Conservation (phyloP, 257 asterid genomes). For the Lantana camara region DNA sequence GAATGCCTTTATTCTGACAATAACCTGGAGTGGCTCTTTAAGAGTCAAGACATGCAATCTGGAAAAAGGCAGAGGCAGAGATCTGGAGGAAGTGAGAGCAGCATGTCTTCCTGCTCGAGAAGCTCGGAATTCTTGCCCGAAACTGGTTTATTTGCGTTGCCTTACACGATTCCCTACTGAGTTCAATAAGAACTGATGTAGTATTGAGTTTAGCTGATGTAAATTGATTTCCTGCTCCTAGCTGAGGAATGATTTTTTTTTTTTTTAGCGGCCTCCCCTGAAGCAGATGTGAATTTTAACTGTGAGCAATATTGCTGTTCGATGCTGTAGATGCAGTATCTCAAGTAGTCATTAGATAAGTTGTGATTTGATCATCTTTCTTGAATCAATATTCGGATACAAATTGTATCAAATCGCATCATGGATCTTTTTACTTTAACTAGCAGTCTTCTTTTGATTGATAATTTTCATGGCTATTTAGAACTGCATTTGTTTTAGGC, state of each 20-base stretch:
- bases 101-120: conserved; percentile 29
- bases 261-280: conserved; percentile 21
- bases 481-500: too few species aligned
- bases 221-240: neutral
- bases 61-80: conserved; percentile 33
- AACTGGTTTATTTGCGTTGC: conserved; percentile 48
- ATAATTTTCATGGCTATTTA: too few species aligned
- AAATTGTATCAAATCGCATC: too few species aligned
- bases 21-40: conserved; percentile 58
- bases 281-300: neutral
- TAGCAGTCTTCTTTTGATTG: too few species aligned
- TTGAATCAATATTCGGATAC: too few species aligned
- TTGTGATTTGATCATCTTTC: too few species aligned
- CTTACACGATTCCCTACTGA: conserved; percentile 64
- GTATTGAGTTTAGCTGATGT: neutral
- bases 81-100: conserved; percentile 14
- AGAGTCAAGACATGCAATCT: conserved; percentile 12
- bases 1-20: conserved; percentile 20
- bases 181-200: neutral
- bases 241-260: neutral
- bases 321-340: too few species aligned
- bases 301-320: too few species aligned
- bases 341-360: too few species aligned
- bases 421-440: too few species aligned
- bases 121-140: conserved; percentile 41